Base-by-base conservation (phyloP, 306 rosid genomes). In the Gastrolobium bilobum region DNA sequence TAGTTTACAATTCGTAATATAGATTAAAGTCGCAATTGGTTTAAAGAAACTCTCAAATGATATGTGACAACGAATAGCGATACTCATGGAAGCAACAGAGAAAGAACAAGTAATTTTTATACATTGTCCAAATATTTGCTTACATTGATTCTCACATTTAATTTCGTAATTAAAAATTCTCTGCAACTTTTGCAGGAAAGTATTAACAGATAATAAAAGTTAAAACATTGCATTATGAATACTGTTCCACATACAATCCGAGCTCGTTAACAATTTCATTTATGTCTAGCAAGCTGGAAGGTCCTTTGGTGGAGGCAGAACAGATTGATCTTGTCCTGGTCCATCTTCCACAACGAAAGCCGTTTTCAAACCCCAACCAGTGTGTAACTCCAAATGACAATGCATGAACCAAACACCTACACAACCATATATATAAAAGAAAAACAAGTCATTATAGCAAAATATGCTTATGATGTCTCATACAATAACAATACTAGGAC, bases 361-460 rank as follows among this genome's bases (percentile, higher is more conserved):
- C 1, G 89, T 93, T 79, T 93, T 93, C 89, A 93, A 78, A 8
- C 98, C 98, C 97, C 98, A 93, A 10, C 97, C 94, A 9, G 97
- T 93, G 79, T 91, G 98, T 34, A 93, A 84, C 88, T 93, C 98
- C 75, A 93, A 79, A 80, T 91, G 98, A 73, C 98, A 91, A 74
- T 93, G 98, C 85, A 93, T 72, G 78, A 93, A 93, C 98, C 98
- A 93, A 73, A 93, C 98, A 71, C 97, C 98, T 93, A 82, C 7
- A 83, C 37, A 31, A 43, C 39, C 80, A 83, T 2, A 62, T 1
- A 35, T 40, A 40, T n/a, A 5, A 60, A 26, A 11, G 26, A 73
- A 64, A 4, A n/a, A 58, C 56, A 42, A 56, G 43, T 76, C 58
- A 59, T 53, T 14, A 35, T 33, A 53, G 29, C 67, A 30, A 52